phyloP scores from a whole-genome alignment of 176 grass and related monocot species.

The Otatea glauca region DNA sequence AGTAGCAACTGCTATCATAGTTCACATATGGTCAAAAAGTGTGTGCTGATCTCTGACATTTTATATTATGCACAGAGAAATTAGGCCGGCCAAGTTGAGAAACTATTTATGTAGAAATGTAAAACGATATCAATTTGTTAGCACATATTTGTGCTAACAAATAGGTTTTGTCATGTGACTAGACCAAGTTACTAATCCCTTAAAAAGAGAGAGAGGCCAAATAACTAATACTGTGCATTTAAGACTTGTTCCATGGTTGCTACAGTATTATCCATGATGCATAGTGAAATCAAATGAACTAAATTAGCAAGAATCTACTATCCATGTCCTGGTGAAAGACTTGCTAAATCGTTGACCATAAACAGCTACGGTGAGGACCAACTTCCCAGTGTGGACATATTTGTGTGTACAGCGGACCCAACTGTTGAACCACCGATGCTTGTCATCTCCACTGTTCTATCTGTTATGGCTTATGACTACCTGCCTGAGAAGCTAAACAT shows the following conservation, averaged over 20 bases:
- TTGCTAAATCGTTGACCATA: neutral
- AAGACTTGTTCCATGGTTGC: neutral
- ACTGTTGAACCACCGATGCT: constrained; percentile 66
- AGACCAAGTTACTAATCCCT: neutral
- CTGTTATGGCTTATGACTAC: constrained; percentile 85
- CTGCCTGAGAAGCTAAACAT: constrained; percentile 67
- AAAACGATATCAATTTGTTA: constrained; percentile 3
- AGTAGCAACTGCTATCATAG: neutral
- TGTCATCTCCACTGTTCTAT: constrained; percentile 73
- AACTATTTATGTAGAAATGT: constrained; percentile 7
- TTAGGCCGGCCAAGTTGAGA: neutral
- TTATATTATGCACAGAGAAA: neutral
- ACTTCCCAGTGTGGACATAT: constrained; percentile 66
- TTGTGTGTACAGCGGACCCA: constrained; percentile 80
- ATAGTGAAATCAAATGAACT: neutral
- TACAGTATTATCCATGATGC: neutral
- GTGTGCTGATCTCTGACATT: neutral
- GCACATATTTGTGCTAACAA: neutral
- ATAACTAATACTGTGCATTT: constrained; percentile 4
- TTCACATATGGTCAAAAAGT: neutral
- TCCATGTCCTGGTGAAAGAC: neutral
- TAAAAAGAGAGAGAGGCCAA: neutral
- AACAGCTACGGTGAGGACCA: constrained; percentile 48
- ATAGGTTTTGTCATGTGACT: neutral
- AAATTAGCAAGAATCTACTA: neutral